Evolutionary conservation across 1,139 yeast species (phyloP).

Genomic region (Pneumocystis sp.): DNA sequence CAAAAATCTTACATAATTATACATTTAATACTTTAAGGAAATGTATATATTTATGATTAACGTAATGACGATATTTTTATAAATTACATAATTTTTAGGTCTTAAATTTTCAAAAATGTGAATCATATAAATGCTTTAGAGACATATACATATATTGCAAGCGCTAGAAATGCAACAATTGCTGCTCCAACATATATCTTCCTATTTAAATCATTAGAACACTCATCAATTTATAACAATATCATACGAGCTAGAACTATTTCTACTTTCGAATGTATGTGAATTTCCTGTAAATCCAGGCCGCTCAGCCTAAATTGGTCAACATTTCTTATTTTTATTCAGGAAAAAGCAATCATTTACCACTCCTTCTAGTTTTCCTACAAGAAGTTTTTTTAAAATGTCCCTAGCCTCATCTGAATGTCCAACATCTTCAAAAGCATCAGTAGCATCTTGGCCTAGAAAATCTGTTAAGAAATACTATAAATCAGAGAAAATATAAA

Average conservation of each 20-base stretch:
- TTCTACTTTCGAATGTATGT: neutral
- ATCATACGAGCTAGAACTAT: neutral
- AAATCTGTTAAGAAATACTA: neutral
- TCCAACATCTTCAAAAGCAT: constrained; percentile 89
- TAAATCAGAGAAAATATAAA: neutral
- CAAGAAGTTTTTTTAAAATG: constrained; percentile 46
- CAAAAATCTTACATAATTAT: neutral
- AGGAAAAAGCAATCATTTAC: neutral
- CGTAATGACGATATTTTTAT: neutral
- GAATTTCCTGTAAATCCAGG: neutral
- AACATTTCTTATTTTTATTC: neutral
- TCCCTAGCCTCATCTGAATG: constrained; percentile 94
- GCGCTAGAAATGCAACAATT: neutral
- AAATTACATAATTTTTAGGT: neutral
- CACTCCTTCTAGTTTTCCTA: constrained; percentile 41
- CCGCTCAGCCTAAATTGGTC: neutral
- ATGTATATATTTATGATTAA: neutral
- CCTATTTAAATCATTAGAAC: neutral
- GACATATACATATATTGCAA: neutral
- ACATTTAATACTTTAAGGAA: neutral
- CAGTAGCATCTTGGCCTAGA: constrained; percentile 59
- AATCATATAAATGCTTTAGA: neutral
- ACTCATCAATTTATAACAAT: neutral
- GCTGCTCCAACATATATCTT: neutral
- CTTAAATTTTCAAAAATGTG: neutral